Evolutionary conservation across 306 rosid genomes (phyloP), one percentile per base, ranked within the genome.

Genomic region (Trichosanthes truncata): DNA sequence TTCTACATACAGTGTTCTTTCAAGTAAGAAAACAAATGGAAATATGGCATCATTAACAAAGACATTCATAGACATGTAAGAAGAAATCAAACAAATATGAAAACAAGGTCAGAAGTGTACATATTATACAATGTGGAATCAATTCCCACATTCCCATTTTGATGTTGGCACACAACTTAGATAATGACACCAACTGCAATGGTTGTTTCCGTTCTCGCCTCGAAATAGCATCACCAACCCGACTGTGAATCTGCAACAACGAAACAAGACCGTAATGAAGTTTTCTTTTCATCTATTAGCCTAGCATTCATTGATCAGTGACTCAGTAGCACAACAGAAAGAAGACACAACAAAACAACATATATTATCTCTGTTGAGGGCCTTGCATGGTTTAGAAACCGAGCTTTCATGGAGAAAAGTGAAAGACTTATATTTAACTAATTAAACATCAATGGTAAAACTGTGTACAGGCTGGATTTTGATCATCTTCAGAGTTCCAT

Each of bases 151-250:
- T 9, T 26, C 82, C 89, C 89, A 86, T 55, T 76, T 84, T 20
- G 83, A 83, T 17, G 89, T 83, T 60, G 89, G 89, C 76, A 86
- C 89, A 76, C 89, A 86, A 72, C 87, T 84, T 0, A 86, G 82
- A 72, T 86, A 86, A 71, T 86, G 89, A 63, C 89, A 86, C 89
- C 89, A 86, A 48, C 87, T 84, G 82, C 89, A 86, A 81, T 86
- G 89, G 56, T 81, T 60, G 78, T 84, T 84, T 6, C 87, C 87
- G 33, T 84, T 79, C 65, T 86, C 87, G 4, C 87, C 87, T 65
- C 72, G 80, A 81, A 86, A 86, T 56, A 86, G 83, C 82, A 86
- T 79, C 61, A 86, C 84, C 87, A 84, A 76, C 25, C 89, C 87
- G 3, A 84, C 23, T 1, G 80, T 72, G 60, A 81, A 79, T 23